Conservation (phyloP, 2,329 filamentous ascomycete genomes). For the Trichoderma afroharzianum region DNA sequence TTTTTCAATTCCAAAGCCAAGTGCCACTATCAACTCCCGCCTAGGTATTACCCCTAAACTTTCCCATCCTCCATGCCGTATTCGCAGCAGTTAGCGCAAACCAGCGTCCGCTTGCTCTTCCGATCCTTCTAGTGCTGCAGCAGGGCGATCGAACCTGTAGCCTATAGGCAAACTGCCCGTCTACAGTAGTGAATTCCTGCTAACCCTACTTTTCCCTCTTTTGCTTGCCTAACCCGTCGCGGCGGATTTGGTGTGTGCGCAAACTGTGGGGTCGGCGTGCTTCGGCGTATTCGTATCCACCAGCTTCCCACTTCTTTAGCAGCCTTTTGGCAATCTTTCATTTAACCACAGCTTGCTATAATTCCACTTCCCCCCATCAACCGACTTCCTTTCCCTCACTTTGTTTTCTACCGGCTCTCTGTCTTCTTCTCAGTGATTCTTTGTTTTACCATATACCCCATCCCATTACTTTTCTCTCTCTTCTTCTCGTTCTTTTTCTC, state of each 20-base stretch:
- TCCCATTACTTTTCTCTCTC: neutral
- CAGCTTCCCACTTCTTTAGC: slow-evolving; percentile 11
- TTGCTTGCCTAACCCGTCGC: neutral
- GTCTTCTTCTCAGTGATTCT: slow-evolving; percentile 2
- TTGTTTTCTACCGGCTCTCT: neutral
- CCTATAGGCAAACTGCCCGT: neutral
- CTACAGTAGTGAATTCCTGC: neutral
- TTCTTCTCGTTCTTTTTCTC: neutral
- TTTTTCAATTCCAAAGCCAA: neutral
- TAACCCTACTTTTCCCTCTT: neutral
- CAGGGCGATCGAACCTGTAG: neutral
- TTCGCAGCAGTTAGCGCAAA: neutral
- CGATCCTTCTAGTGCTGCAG: neutral
- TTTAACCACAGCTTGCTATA: slow-evolving; percentile 10
- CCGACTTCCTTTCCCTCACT: neutral
- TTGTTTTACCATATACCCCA: neutral
- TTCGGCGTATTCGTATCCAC: slow-evolving; percentile 11
- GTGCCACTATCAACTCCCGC: neutral
- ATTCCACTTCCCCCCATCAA: slow-evolving; percentile 7
- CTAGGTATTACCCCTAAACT: neutral
- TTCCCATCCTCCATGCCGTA: slow-evolving; percentile 1
- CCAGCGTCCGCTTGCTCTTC: neutral
- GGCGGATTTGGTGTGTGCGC: neutral
- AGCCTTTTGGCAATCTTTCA: slow-evolving; percentile 3
- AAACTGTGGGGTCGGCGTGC: neutral